Conservation (phyloP, 495 filamentous ascomycete species). For the Daldinia loculata region DNA sequence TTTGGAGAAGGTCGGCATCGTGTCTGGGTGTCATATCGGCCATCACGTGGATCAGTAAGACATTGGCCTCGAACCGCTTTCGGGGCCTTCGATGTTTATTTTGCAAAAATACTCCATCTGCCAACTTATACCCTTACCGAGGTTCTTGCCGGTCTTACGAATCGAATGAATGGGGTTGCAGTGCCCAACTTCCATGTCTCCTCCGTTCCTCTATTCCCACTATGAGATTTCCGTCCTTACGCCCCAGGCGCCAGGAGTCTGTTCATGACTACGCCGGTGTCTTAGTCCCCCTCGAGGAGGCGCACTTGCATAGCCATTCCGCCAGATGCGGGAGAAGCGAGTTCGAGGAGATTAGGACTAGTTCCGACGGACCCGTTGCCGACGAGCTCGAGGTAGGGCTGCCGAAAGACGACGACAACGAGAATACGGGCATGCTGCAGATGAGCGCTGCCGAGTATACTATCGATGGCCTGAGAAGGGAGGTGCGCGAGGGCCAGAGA, state of each 20-base stretch:
- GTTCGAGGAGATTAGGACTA: conserved; percentile 44
- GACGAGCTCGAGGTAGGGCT: conserved; percentile 41
- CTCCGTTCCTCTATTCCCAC: conserved; percentile 9
- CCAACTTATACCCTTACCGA: not conserved
- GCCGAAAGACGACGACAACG: conserved; percentile 48
- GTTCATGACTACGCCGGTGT: conserved; percentile 55
- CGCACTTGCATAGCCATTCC: conserved; percentile 58
- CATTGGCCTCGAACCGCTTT: conserved; percentile 25
- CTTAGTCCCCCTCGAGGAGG: conserved; percentile 58
- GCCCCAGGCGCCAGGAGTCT: conserved; percentile 47
- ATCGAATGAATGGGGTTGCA: conserved; percentile 22
- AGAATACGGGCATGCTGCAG: conserved; percentile 52
- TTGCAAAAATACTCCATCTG: conserved; percentile 9
- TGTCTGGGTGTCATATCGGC: conserved; percentile 24
- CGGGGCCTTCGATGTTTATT: conserved; percentile 8
- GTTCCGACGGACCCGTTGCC: conserved; percentile 30
- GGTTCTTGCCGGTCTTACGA: conserved; percentile 2
- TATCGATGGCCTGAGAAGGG: conserved; percentile 58
- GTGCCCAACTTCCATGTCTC: conserved; percentile 9
- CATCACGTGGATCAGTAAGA: conserved; percentile 40
- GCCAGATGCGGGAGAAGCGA: conserved; percentile 47
- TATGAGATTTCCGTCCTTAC: conserved; percentile 39
- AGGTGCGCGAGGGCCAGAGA: conserved; percentile 53
- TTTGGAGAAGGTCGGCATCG: conserved; percentile 26
- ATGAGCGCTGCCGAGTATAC: conserved; percentile 58